phyloP scores from a whole-genome alignment of 306 rosid species.

The Quercus alba region DNA sequence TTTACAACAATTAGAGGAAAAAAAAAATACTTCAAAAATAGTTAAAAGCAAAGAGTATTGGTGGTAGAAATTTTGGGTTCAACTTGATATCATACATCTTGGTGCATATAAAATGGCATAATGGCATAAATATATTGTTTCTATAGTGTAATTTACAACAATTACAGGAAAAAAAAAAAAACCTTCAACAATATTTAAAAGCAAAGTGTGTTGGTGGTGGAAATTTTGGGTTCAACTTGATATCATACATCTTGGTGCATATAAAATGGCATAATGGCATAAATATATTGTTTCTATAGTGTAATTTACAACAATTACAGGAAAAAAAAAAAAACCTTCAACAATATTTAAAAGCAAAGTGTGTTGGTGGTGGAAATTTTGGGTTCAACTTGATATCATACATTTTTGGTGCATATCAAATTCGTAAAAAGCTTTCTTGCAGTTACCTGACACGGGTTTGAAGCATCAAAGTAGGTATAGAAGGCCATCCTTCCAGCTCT shows the following conservation, averaged over 20 bases:
- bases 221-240: neutral
- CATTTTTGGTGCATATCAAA: neutral
- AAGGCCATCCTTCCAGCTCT: neutral
- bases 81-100: neutral
- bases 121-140: slow-evolving; percentile 14
- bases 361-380: neutral
- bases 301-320: neutral
- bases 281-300: slow-evolving; percentile 16
- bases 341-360: neutral
- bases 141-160: neutral
- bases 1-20: neutral
- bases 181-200: neutral
- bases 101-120: neutral
- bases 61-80: neutral
- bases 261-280: neutral
- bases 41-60: neutral
- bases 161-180: neutral
- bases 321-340: neutral
- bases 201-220: neutral
- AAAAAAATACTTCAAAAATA: neutral
- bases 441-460: neutral
- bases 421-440: neutral
- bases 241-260: neutral
- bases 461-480: neutral
- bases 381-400: neutral